Percentiles rank a stretch among this genome's conserved stretches.
Evolutionary conservation across 352 stramenopile genomes (phyloP).

Genomic region (Pythium folliculosum): DNA sequence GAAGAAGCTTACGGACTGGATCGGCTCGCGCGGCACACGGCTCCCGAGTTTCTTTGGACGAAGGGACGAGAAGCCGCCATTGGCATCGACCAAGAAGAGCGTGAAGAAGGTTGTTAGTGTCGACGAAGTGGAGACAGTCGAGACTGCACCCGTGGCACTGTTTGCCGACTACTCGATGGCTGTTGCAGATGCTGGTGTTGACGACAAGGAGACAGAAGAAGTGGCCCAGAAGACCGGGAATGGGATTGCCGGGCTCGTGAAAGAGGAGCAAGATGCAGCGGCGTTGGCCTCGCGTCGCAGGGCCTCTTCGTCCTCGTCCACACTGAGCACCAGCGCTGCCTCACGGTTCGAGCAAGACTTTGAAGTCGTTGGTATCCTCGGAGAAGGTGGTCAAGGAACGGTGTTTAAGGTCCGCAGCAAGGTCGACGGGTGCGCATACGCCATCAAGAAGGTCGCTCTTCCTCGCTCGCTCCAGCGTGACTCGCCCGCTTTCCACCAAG

Average conservation of each 20-base stretch:
- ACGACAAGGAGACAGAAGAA: constrained; percentile 3
- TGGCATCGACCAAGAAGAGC: constrained; percentile 7
- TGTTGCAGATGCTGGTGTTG: not conserved
- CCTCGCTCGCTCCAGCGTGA: constrained; percentile 43
- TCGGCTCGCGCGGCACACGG: constrained; percentile 38
- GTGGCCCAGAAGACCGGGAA: constrained; percentile 3
- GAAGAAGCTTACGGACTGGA: constrained; percentile 59
- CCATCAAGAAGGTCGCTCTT: constrained; percentile 77
- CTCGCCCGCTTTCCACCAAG: constrained; percentile 51
- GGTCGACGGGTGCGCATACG: constrained; percentile 71
- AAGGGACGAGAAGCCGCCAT: constrained; percentile 21
- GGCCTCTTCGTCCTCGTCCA: constrained; percentile 13
- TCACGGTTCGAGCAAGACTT: constrained; percentile 78
- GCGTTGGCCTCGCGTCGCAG: constrained; percentile 2
- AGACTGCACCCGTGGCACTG: constrained; percentile 18
- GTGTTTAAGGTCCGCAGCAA: constrained; percentile 80
- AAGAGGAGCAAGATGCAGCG: constrained; percentile 7
- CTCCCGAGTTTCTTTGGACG: constrained; percentile 25
- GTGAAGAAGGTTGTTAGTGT: constrained; percentile 12
- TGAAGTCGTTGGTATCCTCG: constrained; percentile 58
- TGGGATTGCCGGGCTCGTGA: constrained; percentile 17
- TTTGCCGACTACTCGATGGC: constrained; percentile 23
- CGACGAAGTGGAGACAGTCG: constrained; percentile 17
- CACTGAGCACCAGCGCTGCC: constrained; percentile 7
- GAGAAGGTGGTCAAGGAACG: constrained; percentile 69